These are phyloP conservation scores for Rhazya stricta DNA, from an alignment of 257 asterid species.

Conservation along the genomic window DNA sequence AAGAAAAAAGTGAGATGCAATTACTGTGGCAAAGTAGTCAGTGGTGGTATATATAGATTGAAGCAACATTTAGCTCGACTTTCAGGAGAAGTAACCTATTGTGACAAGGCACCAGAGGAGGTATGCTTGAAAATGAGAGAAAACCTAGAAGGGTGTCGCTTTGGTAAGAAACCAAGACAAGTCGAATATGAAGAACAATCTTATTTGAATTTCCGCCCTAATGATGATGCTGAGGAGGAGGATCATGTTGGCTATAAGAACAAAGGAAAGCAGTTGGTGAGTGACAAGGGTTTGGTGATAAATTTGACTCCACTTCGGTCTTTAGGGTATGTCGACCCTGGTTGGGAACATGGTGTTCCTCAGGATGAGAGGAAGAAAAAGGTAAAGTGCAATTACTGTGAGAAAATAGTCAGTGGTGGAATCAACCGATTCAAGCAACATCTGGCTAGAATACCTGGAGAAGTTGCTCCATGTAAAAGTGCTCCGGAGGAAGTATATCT, in stretches of 20 bases:
- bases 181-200: slow-evolving; percentile 68
- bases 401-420: slow-evolving; percentile 87
- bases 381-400: slow-evolving; percentile 92
- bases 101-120: slow-evolving; percentile 87
- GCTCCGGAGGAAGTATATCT: slow-evolving; percentile 87
- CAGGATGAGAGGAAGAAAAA: slow-evolving; percentile 95
- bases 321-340: slow-evolving; percentile 84
- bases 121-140: slow-evolving; percentile 70
- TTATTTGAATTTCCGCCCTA: slow-evolving; percentile 49
- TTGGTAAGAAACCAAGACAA: slow-evolving; percentile 63
- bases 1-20: slow-evolving; percentile 88
- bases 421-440: slow-evolving; percentile 92
- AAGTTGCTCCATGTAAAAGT: slow-evolving; percentile 88
- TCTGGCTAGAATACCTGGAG: slow-evolving; percentile 88
- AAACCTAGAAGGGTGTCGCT: slow-evolving; percentile 78
- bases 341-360: slow-evolving; percentile 93
- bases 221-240: slow-evolving; percentile 57
- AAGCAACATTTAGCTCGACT: slow-evolving; percentile 91
- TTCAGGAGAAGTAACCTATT: slow-evolving; percentile 86
- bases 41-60: slow-evolving; percentile 87
- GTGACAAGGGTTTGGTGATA: slow-evolving; percentile 57
- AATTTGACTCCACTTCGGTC: slow-evolving; percentile 80
- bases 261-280: slow-evolving; percentile 63
- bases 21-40: slow-evolving; percentile 85
- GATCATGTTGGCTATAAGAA: slow-evolving; percentile 51